Evolutionary conservation across 2,329 filamentous ascomycete species (phyloP), one percentile per base, ranked within the genome.

Genomic region (Colletotrichum salicis): DNA sequence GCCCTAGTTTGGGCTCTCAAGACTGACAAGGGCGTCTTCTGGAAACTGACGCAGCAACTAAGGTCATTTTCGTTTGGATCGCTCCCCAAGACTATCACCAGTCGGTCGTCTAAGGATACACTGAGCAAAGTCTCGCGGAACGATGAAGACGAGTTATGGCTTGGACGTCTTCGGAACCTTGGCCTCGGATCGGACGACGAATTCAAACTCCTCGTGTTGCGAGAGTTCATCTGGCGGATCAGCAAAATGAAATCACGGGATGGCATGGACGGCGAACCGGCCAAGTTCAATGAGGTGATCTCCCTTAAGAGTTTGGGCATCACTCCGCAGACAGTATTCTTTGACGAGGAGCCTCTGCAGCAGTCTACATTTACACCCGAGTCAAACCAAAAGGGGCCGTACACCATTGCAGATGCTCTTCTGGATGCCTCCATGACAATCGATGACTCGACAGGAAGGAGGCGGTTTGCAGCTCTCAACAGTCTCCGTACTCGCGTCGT

Each of bases 81-180:
- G 1, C 87, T 89, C 6, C 84, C 88, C 19, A 77, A 76, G 5
- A 87, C 86, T 19, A 76, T 89, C 27, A 86, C 88, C 12, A 84
- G 85, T 2, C 86, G 89, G 72, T 86, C 88, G 57, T 85, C 88
- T 58, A 87, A 85, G 76, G 91, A 92, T 72, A 85, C 90, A 11
- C 82, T 96, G 33, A 87, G 86, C 74, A 90, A 89, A 75, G 84
- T 93, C 4, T 83, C 88, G 0, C 95, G 91, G 78, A 97, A 95
- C 75, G 95, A 97, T 10, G 96, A 98, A 80, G 96, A 99, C 78
- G 95, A 98, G 73, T 90, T 95, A 75, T 98, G 96, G 95, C 85
- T 99, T n/a, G 86, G 89, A 15, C 93, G 94, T 74, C 83, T 99
- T 59, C 90, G 93, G 62, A 97, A 94, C 74, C 90, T 97, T 54